Percentiles rank a stretch among this genome's conserved stretches.
These are phyloP conservation scores for Parmelia sp. DNA, from an alignment of 495 filamentous ascomycete species.

Conservation along the genomic window DNA sequence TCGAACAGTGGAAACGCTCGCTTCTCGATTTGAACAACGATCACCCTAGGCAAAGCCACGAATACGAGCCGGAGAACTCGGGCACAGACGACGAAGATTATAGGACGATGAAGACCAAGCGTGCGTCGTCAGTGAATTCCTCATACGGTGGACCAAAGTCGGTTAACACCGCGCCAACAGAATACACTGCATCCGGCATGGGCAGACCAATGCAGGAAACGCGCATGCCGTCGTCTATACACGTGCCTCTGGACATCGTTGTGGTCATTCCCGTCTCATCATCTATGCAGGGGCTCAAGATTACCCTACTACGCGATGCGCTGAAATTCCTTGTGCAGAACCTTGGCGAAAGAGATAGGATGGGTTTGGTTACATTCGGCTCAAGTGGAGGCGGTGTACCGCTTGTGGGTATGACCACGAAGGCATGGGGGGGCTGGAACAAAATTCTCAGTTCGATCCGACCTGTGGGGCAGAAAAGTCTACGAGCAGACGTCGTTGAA, in stretches of 20 bases:
- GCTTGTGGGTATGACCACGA: slow-evolving; percentile 95
- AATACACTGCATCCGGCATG: slow-evolving; percentile 61
- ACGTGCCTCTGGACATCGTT: slow-evolving; percentile 92
- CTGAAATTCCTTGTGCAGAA: slow-evolving; percentile 87
- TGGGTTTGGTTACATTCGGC: slow-evolving; percentile 97
- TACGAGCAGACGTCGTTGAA: slow-evolving; percentile 94
- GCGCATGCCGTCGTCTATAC: slow-evolving; percentile 57
- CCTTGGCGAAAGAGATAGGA: slow-evolving; percentile 89
- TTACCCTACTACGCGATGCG: slow-evolving; percentile 87
- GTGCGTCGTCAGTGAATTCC: slow-evolving; percentile 81
- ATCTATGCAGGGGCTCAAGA: slow-evolving; percentile 98
- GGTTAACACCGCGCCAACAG: slow-evolving; percentile 65
- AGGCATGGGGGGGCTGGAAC: slow-evolving; percentile 85
- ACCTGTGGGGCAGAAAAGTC: slow-evolving; percentile 91
- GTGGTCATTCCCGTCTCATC: slow-evolving; percentile 96
- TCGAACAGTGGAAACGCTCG: slow-evolving; percentile 88
- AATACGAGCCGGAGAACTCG: slow-evolving; percentile 72
- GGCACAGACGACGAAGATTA: slow-evolving; percentile 93
- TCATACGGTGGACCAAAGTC: slow-evolving; percentile 80
- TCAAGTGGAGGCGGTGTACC: slow-evolving; percentile 90
- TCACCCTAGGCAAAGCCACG: slow-evolving; percentile 52
- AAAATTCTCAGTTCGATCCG: slow-evolving; percentile 84
- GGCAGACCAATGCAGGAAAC: slow-evolving; percentile 33
- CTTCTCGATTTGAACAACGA: slow-evolving; percentile 71
- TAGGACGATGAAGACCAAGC: slow-evolving; percentile 59